A percentile compares a stretch with the other conserved stretches of the same genome.
phyloP scores from a whole-genome alignment of 176 grass and related monocot genomes.

The Dactylis glomerata region DNA sequence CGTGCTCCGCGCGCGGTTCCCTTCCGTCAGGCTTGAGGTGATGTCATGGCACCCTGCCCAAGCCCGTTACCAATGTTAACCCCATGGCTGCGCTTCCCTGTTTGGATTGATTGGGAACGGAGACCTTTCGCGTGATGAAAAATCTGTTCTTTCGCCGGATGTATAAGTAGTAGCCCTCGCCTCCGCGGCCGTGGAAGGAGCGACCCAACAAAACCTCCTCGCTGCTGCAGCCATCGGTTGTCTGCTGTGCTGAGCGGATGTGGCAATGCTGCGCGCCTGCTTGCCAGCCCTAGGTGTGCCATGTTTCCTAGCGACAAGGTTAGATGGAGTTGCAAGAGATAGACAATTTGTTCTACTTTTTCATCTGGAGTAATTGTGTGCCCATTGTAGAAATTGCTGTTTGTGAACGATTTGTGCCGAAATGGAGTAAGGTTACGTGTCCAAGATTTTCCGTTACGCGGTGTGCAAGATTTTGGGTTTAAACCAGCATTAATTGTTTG shows the following conservation, averaged over 20 bases:
- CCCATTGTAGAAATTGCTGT: neutral
- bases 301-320: neutral
- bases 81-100: neutral
- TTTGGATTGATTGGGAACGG: neutral
- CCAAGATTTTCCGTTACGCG: neutral
- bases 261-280: neutral
- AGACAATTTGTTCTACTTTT: neutral
- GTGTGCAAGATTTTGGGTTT: neutral
- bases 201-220: neutral
- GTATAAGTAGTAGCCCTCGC: neutral
- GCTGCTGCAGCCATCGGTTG: too few relatives aligned
- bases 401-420: neutral
- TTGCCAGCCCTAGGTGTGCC: neutral
- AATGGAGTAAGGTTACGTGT: neutral
- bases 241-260: neutral
- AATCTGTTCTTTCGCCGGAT: neutral
- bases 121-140: neutral
- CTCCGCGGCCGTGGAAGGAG: neutral
- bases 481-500: neutral
- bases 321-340: neutral
- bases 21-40: conserved; percentile 31
- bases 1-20: conserved; percentile 23
- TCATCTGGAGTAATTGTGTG: neutral
- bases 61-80: neutral
- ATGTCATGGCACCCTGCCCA: conserved; percentile 1